phyloP scores from a whole-genome alignment of 2,329 filamentous ascomycete genomes.

The Botryotinia narcissicola region DNA sequence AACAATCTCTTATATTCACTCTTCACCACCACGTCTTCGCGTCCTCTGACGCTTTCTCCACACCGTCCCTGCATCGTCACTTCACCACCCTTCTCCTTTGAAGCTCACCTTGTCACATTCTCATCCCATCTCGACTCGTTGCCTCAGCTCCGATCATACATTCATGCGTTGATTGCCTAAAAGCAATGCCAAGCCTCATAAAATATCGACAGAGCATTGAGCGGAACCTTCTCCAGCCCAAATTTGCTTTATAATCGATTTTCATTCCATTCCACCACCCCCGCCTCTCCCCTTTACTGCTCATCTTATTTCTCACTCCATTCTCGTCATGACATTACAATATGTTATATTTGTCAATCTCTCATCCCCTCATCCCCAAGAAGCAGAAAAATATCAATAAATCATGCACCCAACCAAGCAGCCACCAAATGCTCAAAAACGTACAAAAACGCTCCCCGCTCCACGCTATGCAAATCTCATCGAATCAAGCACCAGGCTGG shows the following conservation, averaged over 20 bases:
- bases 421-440: conserved; percentile 2
- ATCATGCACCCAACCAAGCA: not conserved
- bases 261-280: not conserved
- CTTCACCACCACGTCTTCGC: not conserved
- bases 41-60: not conserved
- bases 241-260: not conserved
- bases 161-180: not conserved
- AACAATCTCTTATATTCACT: not conserved
- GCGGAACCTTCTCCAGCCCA: not conserved
- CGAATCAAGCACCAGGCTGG: conserved; percentile 22
- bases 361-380: not conserved
- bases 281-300: too few relatives aligned
- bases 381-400: not conserved
- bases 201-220: not conserved
- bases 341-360: conserved; percentile 4
- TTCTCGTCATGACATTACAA: conserved; percentile 5
- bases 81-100: not conserved
- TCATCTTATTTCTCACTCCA: too few relatives aligned
- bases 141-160: not conserved
- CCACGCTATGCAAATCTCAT: conserved; percentile 19
- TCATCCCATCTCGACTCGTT: not conserved
- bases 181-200: not conserved
- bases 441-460: conserved; percentile 1
- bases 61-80: not conserved
- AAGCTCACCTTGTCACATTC: not conserved